A percentile compares a stretch with the other conserved stretches of the same genome.
Evolutionary conservation across 164 flowering plant genomes (phyloP).

Genomic region (Chimonanthus salicifolius): DNA sequence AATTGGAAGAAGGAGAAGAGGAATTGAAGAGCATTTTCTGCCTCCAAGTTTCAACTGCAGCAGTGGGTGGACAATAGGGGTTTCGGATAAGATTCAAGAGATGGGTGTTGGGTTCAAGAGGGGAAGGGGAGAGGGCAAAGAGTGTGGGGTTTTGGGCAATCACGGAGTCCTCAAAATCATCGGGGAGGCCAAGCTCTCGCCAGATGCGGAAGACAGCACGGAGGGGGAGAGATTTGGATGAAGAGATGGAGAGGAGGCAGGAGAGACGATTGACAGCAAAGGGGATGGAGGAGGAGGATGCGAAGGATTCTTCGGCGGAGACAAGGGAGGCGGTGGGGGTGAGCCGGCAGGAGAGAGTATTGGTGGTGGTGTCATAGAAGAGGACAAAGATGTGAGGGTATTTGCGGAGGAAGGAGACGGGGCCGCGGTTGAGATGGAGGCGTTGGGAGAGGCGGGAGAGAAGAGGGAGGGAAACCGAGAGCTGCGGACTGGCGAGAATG

Average conservation of each 20-base stretch:
- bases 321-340: constrained; percentile 49
- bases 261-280: constrained; percentile 48
- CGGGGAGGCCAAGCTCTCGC: constrained; percentile 90
- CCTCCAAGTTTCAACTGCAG: constrained; percentile 76
- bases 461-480: constrained; percentile 53
- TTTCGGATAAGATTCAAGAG: constrained; percentile 37
- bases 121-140: constrained; percentile 40
- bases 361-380: constrained; percentile 33
- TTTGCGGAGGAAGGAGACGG: constrained; percentile 60
- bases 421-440: constrained; percentile 83
- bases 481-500: constrained; percentile 53
- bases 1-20: too few relatives aligned
- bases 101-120: constrained; percentile 72
- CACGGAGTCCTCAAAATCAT: constrained; percentile 79
- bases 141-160: constrained; percentile 40
- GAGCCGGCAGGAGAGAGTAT: constrained; percentile 43
- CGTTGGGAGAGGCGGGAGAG: constrained; percentile 67
- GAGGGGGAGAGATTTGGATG: constrained; percentile 55
- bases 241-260: constrained; percentile 62
- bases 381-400: constrained; percentile 73
- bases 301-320: constrained; percentile 35
- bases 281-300: constrained; percentile 34
- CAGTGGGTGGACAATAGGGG: constrained; percentile 12
- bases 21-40: constrained; percentile 26
- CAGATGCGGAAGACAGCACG: constrained; percentile 80